Evolutionary conservation across 2,329 filamentous ascomycete species (phyloP), one percentile per base, ranked within the genome.

Genomic region (Colletotrichum filicis): DNA sequence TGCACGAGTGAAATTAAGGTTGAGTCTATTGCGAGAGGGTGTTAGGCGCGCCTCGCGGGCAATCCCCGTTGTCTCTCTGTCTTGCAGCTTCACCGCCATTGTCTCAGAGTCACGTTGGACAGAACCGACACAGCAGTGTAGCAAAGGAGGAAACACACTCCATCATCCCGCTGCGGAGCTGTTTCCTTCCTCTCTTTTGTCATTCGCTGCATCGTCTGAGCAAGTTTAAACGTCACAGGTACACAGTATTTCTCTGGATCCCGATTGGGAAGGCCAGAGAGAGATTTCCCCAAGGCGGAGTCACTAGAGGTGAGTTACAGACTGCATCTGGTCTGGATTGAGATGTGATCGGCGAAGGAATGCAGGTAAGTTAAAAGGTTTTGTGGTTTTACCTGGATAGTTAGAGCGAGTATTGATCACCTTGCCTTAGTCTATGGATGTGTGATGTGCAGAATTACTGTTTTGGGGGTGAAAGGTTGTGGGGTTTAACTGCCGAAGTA

Each of bases 1-100:
- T 28, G 61, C 30, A 24, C 32, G 8, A n/a, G 42, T 22, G 28
- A 9, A 32, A 26, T 53, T 55, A 26, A 55, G 46, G 61, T 64
- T 53, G 49, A 19, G 46, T 53, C 61, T 53, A 55, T 55, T 24
- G 57, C 32, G 57, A 59, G 14, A 19, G 3, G n/a, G 32, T 32
- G 26, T 59, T 26, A 59, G 32, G 22, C 57, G 30, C 57, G 57
- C 57, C 32, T 59, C 24, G 32, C 57, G 57, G 49, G 22, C 53
- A 37, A 5, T 26, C 19, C 46, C 46, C 61, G 28, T 16, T 28
- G 19, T 35, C 46, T 28, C 28, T 49, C 35, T 55, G 32, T 35
- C 46, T 30, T 37, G 42, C 46, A 53, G 28, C 46, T 37, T 64
- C 61, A 64, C 61, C 61, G 61, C 61, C 53, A 30, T n/a, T 63